These are phyloP conservation scores for Psilocybe cyanescens DNA, from an alignment of 768 basidiomycete species.

Conservation along the genomic window DNA sequence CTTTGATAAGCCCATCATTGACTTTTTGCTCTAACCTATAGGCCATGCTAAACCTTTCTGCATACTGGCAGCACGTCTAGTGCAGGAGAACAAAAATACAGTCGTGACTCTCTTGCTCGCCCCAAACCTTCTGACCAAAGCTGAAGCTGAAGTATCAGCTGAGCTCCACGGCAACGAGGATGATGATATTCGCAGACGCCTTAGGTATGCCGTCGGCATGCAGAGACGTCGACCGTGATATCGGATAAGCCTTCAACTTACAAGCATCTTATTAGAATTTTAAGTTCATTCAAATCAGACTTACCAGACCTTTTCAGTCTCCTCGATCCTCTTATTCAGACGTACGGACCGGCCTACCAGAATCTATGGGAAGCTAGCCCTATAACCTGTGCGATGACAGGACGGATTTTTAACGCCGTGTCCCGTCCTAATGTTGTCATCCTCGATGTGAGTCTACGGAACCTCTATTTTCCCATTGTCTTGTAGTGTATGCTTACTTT, in stretches of 20 bases:
- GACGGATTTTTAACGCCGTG: constrained; percentile 6
- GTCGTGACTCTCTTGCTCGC: constrained; percentile 9
- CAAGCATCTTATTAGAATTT: neutral
- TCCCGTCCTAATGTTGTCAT: constrained; percentile 11
- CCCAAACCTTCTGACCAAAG: constrained; percentile 9
- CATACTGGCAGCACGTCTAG: constrained; percentile 9
- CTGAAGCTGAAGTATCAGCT: constrained; percentile 1
- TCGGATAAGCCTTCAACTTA: neutral
- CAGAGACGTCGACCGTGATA: too few species aligned
- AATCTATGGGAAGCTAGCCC: constrained; percentile 5
- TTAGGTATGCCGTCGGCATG: neutral
- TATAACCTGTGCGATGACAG: constrained; percentile 14
- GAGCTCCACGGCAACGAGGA: neutral
- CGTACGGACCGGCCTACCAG: neutral
- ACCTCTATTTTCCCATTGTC: too few species aligned
- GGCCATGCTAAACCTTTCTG: neutral
- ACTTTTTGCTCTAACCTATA: neutral
- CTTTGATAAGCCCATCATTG: constrained; percentile 5
- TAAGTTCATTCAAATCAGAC: neutral
- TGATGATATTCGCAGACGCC: neutral
- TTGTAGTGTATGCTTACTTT: neutral
- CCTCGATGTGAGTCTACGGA: constrained; percentile 8
- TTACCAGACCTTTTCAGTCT: neutral
- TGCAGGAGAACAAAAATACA: constrained; percentile 9
- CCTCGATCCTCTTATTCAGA: neutral